Evolutionary conservation across 2,329 filamentous ascomycete species (phyloP).

Genomic region (Zarea fungicola): DNA sequence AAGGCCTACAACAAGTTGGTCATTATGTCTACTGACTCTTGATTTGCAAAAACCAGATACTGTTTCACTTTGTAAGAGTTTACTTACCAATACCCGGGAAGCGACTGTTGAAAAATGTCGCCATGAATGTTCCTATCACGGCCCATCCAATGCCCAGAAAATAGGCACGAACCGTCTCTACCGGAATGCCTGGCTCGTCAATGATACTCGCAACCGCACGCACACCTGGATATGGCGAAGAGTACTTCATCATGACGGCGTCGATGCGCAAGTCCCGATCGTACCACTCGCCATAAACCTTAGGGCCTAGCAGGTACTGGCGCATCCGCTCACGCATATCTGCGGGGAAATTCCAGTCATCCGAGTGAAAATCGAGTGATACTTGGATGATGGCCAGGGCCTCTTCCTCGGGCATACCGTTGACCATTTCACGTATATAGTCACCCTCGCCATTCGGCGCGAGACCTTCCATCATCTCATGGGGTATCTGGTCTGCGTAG

Average conservation of each 20-base stretch:
- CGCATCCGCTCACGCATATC: conserved; percentile 38
- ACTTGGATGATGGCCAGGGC: conserved; percentile 35
- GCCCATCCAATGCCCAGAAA: conserved; percentile 36
- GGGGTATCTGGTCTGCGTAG: conserved; percentile 33
- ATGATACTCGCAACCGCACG: conserved; percentile 33
- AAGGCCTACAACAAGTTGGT: conserved; percentile 21
- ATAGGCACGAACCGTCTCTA: conserved; percentile 38
- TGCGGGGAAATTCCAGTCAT: conserved; percentile 41
- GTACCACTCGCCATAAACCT: conserved; percentile 36
- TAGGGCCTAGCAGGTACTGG: conserved; percentile 31
- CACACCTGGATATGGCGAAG: conserved; percentile 38
- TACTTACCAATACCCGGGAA: conserved; percentile 33
- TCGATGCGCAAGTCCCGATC: conserved; percentile 37
- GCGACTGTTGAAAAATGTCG: conserved; percentile 36
- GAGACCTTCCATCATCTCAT: conserved; percentile 34
- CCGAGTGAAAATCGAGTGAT: conserved; percentile 33
- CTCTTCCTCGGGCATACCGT: conserved; percentile 38
- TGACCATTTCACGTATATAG: conserved; percentile 37
- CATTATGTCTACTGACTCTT: too few relatives aligned
- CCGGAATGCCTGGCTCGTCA: conserved; percentile 30
- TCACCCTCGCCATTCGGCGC: conserved; percentile 39
- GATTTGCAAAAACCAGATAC: too few relatives aligned
- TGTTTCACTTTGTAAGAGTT: too few relatives aligned
- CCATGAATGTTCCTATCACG: conserved; percentile 34
- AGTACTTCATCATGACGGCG: conserved; percentile 35